Evolutionary conservation across 306 rosid species (phyloP), one percentile per base, ranked within the genome.

Genomic region (Mimosa pudica): DNA sequence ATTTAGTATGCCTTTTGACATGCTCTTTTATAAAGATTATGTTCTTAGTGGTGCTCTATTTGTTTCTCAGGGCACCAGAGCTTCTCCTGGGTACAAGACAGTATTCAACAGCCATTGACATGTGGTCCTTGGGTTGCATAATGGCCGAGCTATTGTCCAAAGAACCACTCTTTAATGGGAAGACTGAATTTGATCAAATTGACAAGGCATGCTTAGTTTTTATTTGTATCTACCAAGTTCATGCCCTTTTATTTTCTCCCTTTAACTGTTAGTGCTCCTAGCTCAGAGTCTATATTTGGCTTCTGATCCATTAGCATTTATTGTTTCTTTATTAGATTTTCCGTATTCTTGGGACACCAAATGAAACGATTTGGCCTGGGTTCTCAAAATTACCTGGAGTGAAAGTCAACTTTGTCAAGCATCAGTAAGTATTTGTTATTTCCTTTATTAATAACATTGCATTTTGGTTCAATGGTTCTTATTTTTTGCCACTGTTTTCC

Each of bases 101-200:
- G 87, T 96, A 96, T 84, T 93, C 99, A 33, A 96, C 99, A 42
- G 93, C 99, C 8, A 90, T 96, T 30, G 99, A 96, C 83, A 91
- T 93, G 98, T 96, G 99, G 99, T 96, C 99, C 24, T 81, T 96
- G 80, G 99, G 99, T 70, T 96, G 99, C 83, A 96, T 96, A 81
- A 96, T 96, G 99, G 99, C 97, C 52, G 99, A 96, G 80, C 82
- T 96, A 79, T 85, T 96, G 81, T 91, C 99, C 52, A 96, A 91
- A 88, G 97, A 93, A 72, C 97, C 99, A 5, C 82, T 96, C 4
- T 96, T 96, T 58, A 96, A 96, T 62, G 99, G 99, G 82, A 96
- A 84, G 89, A 89, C 97, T 2, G 99, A 96, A 84, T 84, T 93
- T 76, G 99, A 96, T 80, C 99, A 96, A 80, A 98, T 96, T 78